Percentiles rank a stretch among this genome's conserved stretches.
These are phyloP conservation scores for Theobroma cacao DNA, from an alignment of 345 rosid genomes.

Conservation along the genomic window DNA sequence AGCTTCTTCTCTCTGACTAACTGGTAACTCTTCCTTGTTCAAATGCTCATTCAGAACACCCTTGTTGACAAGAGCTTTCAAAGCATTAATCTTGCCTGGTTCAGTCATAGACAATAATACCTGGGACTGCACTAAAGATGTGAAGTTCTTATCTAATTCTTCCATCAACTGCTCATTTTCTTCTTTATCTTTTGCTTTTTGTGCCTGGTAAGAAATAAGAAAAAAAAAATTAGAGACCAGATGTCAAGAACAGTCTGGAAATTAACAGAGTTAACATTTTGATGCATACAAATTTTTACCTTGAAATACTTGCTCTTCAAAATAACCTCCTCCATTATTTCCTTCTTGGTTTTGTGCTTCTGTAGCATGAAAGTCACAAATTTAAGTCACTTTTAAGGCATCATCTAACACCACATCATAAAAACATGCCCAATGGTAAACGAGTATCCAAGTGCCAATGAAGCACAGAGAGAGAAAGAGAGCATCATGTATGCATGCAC, in stretches of 20 bases:
- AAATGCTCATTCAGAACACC: slow-evolving; percentile 33
- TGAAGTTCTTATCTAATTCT: slow-evolving; percentile 69
- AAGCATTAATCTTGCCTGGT: slow-evolving; percentile 60
- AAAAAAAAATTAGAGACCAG: neutral
- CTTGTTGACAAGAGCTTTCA: slow-evolving; percentile 51
- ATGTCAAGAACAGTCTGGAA: neutral
- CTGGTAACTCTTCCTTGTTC: slow-evolving; percentile 28
- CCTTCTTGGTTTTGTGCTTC: slow-evolving; percentile 84
- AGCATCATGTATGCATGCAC: neutral
- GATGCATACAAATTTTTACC: slow-evolving; percentile 39
- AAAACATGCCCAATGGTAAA: neutral
- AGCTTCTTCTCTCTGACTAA: slow-evolving; percentile 24
- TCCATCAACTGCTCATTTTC: slow-evolving; percentile 77
- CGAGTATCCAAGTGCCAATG: neutral
- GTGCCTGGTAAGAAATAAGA: slow-evolving; percentile 49
- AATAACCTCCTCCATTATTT: slow-evolving; percentile 88
- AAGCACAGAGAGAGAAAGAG: neutral
- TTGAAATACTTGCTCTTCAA: slow-evolving; percentile 92
- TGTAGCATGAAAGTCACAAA: slow-evolving; percentile 31
- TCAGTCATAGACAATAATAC: slow-evolving; percentile 58
- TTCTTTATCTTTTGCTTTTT: slow-evolving; percentile 82
- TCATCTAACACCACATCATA: neutral
- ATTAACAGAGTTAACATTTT: neutral
- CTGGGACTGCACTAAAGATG: slow-evolving; percentile 60
- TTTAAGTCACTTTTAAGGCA: slow-evolving; percentile 4